Evolutionary conservation across 23 red algal genomes (phyloP).

Genomic region (Cyanidiococcus yangmingshanensis): DNA sequence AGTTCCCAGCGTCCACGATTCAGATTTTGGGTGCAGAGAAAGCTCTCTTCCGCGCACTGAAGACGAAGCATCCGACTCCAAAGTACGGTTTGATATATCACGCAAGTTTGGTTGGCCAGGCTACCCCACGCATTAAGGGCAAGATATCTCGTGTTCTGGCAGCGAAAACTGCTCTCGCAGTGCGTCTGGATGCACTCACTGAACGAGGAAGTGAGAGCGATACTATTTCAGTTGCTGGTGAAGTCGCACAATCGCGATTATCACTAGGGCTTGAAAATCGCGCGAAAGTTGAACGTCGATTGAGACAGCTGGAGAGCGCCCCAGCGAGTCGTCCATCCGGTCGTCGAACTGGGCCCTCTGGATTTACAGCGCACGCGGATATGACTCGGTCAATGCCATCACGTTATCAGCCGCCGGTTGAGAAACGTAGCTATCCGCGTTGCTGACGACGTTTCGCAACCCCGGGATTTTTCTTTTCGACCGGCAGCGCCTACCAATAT

Average conservation of each 20-base stretch:
- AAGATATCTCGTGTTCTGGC: constrained; percentile 91
- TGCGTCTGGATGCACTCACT: constrained; percentile 72
- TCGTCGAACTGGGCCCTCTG: background rate
- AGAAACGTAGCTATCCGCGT: constrained; percentile 7
- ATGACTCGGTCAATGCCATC: background rate
- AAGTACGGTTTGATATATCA: constrained; percentile 96
- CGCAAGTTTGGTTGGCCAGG: constrained; percentile 77
- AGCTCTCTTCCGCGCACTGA: constrained; percentile 90
- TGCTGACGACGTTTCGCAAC: background rate
- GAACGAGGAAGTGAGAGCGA: constrained; percentile 44
- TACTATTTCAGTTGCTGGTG: background rate
- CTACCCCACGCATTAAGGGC: constrained; percentile 78
- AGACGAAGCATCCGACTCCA: constrained; percentile 96
- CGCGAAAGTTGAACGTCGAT: constrained; percentile 50
- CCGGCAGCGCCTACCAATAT: background rate
- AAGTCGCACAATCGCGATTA: background rate
- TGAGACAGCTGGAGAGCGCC: constrained; percentile 55
- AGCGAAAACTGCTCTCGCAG: constrained; percentile 70
- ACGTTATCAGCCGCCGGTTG: constrained; percentile 6
- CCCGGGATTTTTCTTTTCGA: background rate
- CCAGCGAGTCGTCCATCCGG: background rate
- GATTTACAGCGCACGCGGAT: background rate
- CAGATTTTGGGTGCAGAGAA: constrained; percentile 98
- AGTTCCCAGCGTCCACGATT: constrained; percentile 92
- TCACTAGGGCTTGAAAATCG: constrained; percentile 55